Evolutionary conservation across 2,329 filamentous ascomycete genomes (phyloP).

Genomic region (Pseudogymnoascus sp.): DNA sequence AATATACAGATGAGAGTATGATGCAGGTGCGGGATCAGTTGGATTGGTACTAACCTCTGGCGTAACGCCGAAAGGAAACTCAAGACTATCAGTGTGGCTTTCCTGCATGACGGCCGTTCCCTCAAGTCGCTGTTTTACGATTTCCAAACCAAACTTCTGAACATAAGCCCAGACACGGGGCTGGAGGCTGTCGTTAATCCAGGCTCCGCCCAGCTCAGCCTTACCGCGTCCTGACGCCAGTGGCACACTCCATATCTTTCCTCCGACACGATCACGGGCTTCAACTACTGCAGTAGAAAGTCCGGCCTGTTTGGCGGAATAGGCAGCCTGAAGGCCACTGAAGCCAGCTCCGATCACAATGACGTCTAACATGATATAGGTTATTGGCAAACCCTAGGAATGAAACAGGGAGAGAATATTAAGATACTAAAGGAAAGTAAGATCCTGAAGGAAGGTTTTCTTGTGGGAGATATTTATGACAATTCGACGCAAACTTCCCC

Average conservation of each 20-base stretch:
- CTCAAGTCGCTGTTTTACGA: constrained; percentile 39
- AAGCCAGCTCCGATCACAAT: constrained; percentile 12
- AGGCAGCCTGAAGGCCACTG: constrained; percentile 17
- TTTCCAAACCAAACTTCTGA: constrained; percentile 33
- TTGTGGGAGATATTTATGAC: no score
- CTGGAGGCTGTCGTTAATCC: constrained; percentile 40
- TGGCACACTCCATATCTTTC: constrained; percentile 28
- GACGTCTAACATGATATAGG: not conserved
- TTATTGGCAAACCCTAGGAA: no score
- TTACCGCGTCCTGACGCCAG: constrained; percentile 25
- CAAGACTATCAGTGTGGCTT: constrained; percentile 26
- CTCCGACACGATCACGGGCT: constrained; percentile 35
- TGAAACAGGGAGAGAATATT: no score
- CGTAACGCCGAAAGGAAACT: constrained; percentile 28
- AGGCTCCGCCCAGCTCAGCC: constrained; percentile 47
- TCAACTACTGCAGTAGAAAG: constrained; percentile 29
- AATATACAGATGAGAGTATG: no score
- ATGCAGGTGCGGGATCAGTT: no score
- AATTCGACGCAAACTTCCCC: no score
- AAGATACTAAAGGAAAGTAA: no score
- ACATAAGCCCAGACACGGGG: constrained; percentile 33
- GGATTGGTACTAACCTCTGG: constrained; percentile 19
- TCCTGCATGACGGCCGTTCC: constrained; percentile 37
- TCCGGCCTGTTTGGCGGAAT: constrained; percentile 15
- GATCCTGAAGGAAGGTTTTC: no score